phyloP scores from a whole-genome alignment of 768 basidiomycete genomes.

The Mycena capillaripes region DNA sequence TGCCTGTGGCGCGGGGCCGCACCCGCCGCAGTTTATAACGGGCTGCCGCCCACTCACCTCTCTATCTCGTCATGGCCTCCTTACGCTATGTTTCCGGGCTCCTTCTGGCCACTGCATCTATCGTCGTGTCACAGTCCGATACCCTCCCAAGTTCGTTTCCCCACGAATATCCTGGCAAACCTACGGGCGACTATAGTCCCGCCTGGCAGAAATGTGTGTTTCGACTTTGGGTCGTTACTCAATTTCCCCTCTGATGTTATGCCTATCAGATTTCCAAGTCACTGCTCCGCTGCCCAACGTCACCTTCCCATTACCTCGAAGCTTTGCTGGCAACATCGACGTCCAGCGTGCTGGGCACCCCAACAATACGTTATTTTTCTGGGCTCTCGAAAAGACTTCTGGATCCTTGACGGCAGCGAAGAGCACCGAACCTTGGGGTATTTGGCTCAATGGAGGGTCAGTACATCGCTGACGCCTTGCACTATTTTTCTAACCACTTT shows the following conservation, averaged over 20 bases:
- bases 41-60: too few species aligned
- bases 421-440: conserved; percentile 74
- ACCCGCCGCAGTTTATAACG: too few species aligned
- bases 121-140: conserved; percentile 43
- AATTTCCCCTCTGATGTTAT: not conserved
- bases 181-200: conserved; percentile 62
- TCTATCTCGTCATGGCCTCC: conserved; percentile 42
- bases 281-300: conserved; percentile 70
- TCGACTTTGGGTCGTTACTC: not conserved
- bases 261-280: conserved; percentile 74
- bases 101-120: conserved; percentile 40
- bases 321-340: conserved; percentile 75
- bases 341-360: conserved; percentile 72
- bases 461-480: conserved; percentile 39
- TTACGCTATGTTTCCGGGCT: conserved; percentile 42
- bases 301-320: conserved; percentile 65
- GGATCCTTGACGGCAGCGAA: conserved; percentile 66
- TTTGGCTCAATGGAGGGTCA: conserved; percentile 83
- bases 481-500: not conserved
- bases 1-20: too few species aligned
- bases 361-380: conserved; percentile 77
- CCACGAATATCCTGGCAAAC: conserved; percentile 62
- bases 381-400: conserved; percentile 69
- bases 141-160: conserved; percentile 61
- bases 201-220: conserved; percentile 74